Conservation (phyloP, 202 grass and related monocot species). For the Panicum hallii region DNA sequence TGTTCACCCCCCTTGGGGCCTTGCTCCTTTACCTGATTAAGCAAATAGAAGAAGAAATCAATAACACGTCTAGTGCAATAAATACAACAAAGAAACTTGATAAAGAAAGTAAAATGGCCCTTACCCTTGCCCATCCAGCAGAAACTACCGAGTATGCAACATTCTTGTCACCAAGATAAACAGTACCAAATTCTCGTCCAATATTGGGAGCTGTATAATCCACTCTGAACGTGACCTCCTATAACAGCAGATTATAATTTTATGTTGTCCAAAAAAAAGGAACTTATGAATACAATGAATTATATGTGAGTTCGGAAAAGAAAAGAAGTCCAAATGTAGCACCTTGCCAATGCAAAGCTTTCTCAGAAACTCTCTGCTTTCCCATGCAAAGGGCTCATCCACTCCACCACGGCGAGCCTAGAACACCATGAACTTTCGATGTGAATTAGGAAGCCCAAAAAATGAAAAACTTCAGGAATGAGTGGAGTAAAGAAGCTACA, state of each 20-base stretch:
- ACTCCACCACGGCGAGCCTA: constrained; percentile 87
- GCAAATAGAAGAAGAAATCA: constrained; percentile 31
- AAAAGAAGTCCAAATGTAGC: constrained; percentile 43
- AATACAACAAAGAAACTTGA: neutral
- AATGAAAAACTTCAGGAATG: neutral
- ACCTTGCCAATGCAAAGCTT: constrained; percentile 95
- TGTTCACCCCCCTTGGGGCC: constrained; percentile 78
- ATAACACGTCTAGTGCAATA: neutral
- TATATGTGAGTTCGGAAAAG: constrained; percentile 8
- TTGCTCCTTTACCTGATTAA: constrained; percentile 83
- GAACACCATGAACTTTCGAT: constrained; percentile 44
- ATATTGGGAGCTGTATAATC: constrained; percentile 88
- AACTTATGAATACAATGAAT: constrained; percentile 10
- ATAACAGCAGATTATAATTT: constrained; percentile 41
- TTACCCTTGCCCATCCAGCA: constrained; percentile 95
- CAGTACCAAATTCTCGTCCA: constrained; percentile 90
- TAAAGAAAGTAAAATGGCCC: neutral
- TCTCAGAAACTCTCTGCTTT: constrained; percentile 88
- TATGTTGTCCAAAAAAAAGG: neutral
- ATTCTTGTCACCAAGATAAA: constrained; percentile 91
- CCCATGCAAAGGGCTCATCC: constrained; percentile 98
- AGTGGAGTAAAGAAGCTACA: neutral
- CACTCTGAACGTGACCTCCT: constrained; percentile 94
- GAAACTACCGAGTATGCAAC: constrained; percentile 75
- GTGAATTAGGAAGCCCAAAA: constrained; percentile 24